Conservation (phyloP, 148 eudicot genomes). For the Amaranthus palmeri region DNA sequence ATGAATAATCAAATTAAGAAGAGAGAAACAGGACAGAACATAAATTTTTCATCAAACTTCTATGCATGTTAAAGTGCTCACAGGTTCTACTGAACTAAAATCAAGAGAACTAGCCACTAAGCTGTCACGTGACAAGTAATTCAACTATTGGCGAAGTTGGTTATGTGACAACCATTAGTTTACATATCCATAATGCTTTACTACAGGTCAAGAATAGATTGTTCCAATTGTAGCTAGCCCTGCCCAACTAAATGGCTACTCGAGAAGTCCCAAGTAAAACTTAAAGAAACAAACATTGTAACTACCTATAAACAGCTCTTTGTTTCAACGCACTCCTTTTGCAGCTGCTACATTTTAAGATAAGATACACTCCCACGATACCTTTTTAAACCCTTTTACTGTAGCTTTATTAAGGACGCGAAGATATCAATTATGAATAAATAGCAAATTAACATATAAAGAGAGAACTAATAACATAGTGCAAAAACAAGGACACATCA, state of each 20-base stretch:
- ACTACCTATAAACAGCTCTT: background rate
- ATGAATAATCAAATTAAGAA: background rate
- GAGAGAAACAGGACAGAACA: background rate
- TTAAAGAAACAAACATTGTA: background rate
- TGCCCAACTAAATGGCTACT: background rate
- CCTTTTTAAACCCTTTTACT: too few relatives aligned
- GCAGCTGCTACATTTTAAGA: background rate
- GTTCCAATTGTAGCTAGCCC: background rate
- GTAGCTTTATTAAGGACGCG: too few relatives aligned
- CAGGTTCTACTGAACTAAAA: background rate
- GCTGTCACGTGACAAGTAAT: background rate
- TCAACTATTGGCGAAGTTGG: background rate
- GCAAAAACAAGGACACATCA: too few relatives aligned
- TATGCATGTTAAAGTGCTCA: background rate
- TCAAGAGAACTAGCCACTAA: background rate
- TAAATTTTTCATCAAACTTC: background rate
- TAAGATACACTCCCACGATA: too few relatives aligned
- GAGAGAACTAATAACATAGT: too few relatives aligned
- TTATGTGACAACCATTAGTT: background rate
- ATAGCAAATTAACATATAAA: too few relatives aligned
- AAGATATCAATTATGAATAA: too few relatives aligned
- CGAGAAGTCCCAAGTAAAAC: background rate
- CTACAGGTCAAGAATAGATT: background rate
- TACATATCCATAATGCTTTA: background rate
- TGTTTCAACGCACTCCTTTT: background rate